Conservation (phyloP, 257 asterid genomes). For the Capsicum chinense region DNA sequence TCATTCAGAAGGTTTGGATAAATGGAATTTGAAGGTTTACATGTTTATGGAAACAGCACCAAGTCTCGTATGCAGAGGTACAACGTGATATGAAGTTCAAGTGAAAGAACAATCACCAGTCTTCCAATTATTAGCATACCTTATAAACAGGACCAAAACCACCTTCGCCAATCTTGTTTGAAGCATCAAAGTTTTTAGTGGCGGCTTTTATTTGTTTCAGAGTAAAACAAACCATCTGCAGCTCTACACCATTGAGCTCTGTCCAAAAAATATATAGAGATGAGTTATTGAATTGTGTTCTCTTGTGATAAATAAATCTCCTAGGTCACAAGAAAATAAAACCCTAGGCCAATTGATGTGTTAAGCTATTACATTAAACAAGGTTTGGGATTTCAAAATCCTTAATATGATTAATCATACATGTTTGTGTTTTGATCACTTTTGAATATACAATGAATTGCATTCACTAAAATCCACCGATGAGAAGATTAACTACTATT, state of each 20-base stretch:
- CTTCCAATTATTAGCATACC: constrained; percentile 44
- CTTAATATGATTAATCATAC: background rate
- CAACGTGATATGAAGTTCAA: background rate
- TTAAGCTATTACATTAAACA: constrained; percentile 2
- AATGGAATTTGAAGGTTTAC: background rate
- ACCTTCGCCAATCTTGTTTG: constrained; percentile 92
- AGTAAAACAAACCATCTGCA: constrained; percentile 70
- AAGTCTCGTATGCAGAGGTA: constrained; percentile 12
- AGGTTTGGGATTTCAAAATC: background rate
- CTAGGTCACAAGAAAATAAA: background rate
- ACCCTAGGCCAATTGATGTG: background rate
- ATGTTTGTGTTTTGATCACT: background rate
- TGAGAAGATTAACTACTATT: background rate
- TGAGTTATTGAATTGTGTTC: constrained; percentile 17
- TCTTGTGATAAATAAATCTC: background rate
- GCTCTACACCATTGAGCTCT: constrained; percentile 65
- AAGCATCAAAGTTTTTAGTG: constrained; percentile 70
- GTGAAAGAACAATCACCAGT: background rate
- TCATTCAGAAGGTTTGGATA: background rate
- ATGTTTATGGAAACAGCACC: constrained; percentile 8
- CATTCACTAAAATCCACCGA: background rate
- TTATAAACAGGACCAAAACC: constrained; percentile 96
- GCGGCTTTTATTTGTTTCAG: constrained; percentile 81
- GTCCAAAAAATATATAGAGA: constrained; percentile 34
- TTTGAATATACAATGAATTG: background rate